phyloP scores from a whole-genome alignment of 2,329 filamentous ascomycete species.

The Fusarium scirpi region DNA sequence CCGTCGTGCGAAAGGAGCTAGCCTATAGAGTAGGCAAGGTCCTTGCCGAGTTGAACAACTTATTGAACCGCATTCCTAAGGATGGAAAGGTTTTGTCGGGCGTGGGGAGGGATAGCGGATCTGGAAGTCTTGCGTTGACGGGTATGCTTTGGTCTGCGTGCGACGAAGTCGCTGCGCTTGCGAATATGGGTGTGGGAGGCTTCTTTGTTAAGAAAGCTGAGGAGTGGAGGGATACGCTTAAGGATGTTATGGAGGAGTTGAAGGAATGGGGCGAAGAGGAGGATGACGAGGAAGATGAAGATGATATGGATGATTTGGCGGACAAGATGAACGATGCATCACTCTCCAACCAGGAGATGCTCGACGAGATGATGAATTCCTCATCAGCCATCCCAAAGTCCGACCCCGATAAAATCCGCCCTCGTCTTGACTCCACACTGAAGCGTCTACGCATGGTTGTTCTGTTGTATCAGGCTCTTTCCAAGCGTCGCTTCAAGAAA shows the following conservation, averaged over 20 bases:
- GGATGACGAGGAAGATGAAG: constrained; percentile 67
- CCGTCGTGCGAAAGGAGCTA: constrained; percentile 72
- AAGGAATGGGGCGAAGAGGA: constrained; percentile 88
- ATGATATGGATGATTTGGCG: constrained; percentile 58
- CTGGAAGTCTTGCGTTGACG: constrained; percentile 72
- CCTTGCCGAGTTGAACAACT: constrained; percentile 70
- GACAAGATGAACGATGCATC: constrained; percentile 49
- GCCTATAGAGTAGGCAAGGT: constrained; percentile 68
- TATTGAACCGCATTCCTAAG: constrained; percentile 70
- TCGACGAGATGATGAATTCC: constrained; percentile 77
- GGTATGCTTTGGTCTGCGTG: constrained; percentile 88
- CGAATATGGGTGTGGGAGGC: constrained; percentile 75
- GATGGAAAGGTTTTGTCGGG: constrained; percentile 65
- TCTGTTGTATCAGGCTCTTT: constrained; percentile 75
- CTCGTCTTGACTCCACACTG: constrained; percentile 72
- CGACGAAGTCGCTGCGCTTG: constrained; percentile 75
- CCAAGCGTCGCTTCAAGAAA: constrained; percentile 76
- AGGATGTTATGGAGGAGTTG: constrained; percentile 86
- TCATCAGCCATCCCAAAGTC: constrained; percentile 71
- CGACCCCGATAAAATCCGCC: constrained; percentile 72
- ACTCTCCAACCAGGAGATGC: constrained; percentile 64
- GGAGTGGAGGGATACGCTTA: constrained; percentile 78
- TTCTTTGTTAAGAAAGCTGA: constrained; percentile 78
- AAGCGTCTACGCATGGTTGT: constrained; percentile 75
- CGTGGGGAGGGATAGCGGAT: constrained; percentile 52